Base-by-base conservation (phyloP, 2,329 filamentous ascomycete genomes). In the Neurospora sp. region DNA sequence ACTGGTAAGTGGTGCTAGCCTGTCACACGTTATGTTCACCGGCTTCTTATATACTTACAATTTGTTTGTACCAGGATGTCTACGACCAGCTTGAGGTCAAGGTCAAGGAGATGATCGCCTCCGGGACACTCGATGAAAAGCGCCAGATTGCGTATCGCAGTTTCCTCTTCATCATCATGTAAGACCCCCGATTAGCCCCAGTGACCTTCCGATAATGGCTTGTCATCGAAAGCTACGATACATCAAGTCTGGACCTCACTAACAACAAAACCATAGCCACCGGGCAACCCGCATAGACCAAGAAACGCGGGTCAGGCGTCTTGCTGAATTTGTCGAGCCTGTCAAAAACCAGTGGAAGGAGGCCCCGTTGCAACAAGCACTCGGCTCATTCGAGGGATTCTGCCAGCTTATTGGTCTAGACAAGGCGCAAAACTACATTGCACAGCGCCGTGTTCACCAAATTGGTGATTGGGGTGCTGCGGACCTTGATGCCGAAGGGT, bases 151-250 rank as follows among this genome's bases (percentile, higher is more conserved):
- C 94, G 1, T 94, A 96, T 76, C 92, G 89, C 74, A 95, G 93
- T 10, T 95, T 98, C 73, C 84, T 98, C 0, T 96, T 99, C 78
- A 96, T 97, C 71, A 96, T 99, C 72, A 90, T 96, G 87, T 91
- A 82, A 77, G 84, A 78, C n/a, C 2, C 23, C 5, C 12, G 36
- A 36, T 28, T 8, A 36, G 52, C 52, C 52, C 15, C 6, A 2
- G 12, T 17, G 46, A 33, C 33, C 23, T 17, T 57, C 12, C 11
- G 46, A 57, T 15, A 2, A 17, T 57, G 23, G 23, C 23, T 57
- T 57, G 19, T 28, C 46, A 57, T 15, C 23, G 6, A 28, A 33
- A 17, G 23, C 46, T 33, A 17, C 23, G 12, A 28, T 15, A 3
- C 28, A 36, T 33, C 46, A 52, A 12, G 6, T 40, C 8, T 8